phyloP scores from a whole-genome alignment of 1,284 basidiomycete species.

The Cryptococcus sp. region DNA sequence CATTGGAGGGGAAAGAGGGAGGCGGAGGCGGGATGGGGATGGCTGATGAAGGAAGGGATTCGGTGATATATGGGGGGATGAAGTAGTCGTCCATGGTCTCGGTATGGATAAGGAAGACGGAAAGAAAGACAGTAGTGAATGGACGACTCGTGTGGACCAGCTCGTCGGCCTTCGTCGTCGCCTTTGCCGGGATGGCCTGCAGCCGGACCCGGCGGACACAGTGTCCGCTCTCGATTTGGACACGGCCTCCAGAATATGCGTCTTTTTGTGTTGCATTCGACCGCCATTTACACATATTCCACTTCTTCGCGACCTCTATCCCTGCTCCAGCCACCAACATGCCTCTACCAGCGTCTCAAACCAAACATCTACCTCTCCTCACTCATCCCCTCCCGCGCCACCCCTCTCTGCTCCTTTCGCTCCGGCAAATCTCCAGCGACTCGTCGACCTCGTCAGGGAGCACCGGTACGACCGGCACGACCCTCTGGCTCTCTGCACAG shows the following conservation, averaged over 20 bases:
- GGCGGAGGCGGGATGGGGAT: slow-evolving; percentile 12
- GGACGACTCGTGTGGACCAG: not conserved
- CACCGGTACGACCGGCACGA: slow-evolving; percentile 68
- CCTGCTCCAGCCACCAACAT: not conserved
- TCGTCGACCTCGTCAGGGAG: slow-evolving; percentile 9
- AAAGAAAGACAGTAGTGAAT: not conserved
- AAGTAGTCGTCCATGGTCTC: not conserved
- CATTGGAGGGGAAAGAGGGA: not conserved
- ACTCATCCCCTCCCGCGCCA: slow-evolving; percentile 52
- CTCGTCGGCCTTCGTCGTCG: not conserved
- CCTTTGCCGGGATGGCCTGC: not conserved
- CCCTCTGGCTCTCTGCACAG: slow-evolving; percentile 81
- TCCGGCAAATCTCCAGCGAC: slow-evolving; percentile 26
- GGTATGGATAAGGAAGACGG: not conserved
- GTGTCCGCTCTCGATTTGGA: too few relatives aligned
- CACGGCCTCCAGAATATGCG: too few relatives aligned
- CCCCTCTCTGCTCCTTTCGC: slow-evolving; percentile 28
- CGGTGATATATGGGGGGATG: slow-evolving; percentile 9
- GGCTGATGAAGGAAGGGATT: slow-evolving; percentile 6
- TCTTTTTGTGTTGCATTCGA: too few relatives aligned
- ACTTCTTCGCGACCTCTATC: too few relatives aligned
- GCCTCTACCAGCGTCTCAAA: slow-evolving; percentile 37
- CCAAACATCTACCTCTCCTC: slow-evolving; percentile 64
- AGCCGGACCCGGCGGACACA: too few relatives aligned
- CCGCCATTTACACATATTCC: too few relatives aligned